Conservation (phyloP, 306 rosid genomes). For the Cucurbita pepo region DNA sequence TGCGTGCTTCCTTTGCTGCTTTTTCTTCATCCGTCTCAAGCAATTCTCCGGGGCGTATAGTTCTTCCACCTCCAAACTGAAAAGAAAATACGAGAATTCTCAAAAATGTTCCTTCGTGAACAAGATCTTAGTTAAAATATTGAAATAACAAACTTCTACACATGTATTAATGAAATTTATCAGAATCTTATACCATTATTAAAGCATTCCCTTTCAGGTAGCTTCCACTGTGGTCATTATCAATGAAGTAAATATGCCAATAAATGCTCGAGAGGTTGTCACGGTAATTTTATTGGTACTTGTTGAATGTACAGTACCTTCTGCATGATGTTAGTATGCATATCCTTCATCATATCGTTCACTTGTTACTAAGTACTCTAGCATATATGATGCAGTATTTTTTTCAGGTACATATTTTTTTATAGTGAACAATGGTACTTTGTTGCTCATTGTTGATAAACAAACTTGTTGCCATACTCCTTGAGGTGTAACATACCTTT, state of each 20-base stretch:
- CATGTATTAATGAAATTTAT: not conserved
- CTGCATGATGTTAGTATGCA: not conserved
- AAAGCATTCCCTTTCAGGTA: not conserved
- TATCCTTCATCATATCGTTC: not conserved
- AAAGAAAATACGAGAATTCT: not conserved
- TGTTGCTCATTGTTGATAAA: no score
- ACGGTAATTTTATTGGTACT: not conserved
- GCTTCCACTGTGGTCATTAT: not conserved
- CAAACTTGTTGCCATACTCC: no score
- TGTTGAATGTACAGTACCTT: not conserved
- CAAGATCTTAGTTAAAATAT: not conserved
- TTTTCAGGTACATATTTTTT: no score
- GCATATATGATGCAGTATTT: not conserved
- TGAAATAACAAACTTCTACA: not conserved
- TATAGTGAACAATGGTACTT: no score
- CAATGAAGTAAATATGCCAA: not conserved
- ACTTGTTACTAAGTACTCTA: not conserved
- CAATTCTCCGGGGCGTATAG: slow-evolving; percentile 53
- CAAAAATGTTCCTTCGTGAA: not conserved
- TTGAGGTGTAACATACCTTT: no score
- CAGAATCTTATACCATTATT: not conserved
- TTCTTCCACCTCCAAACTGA: slow-evolving; percentile 86
- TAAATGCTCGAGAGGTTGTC: not conserved
- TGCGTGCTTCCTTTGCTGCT: slow-evolving; percentile 52
- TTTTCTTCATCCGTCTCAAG: slow-evolving; percentile 74